Evolutionary conservation across 2,329 filamentous ascomycete species (phyloP).

Genomic region (Clonostachys solani): DNA sequence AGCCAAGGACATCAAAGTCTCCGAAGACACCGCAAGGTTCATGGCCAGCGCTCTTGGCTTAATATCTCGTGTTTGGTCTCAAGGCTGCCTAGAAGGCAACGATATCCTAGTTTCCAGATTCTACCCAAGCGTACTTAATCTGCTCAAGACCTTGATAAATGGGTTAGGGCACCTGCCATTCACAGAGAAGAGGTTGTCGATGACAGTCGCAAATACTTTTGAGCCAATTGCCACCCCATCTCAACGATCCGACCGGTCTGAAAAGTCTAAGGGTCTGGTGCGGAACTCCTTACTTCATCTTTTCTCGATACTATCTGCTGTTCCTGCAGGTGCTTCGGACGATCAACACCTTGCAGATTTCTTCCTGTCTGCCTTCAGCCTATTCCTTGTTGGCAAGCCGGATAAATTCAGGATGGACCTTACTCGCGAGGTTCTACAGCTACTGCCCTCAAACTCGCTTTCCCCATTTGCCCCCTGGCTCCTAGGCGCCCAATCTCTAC

Average conservation of each 20-base stretch:
- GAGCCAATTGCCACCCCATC: constrained; percentile 64
- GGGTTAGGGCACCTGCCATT: constrained; percentile 57
- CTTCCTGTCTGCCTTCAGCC: constrained; percentile 47
- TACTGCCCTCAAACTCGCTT: constrained; percentile 37
- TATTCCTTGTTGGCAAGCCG: constrained; percentile 51
- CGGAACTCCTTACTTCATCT: constrained; percentile 64
- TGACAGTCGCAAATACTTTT: constrained; percentile 50
- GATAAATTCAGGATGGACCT: constrained; percentile 38
- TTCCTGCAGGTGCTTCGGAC: constrained; percentile 42
- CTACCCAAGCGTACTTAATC: constrained; percentile 47
- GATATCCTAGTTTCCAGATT: constrained; percentile 41
- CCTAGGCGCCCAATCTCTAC: constrained; percentile 41
- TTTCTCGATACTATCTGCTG: constrained; percentile 53
- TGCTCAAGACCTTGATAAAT: constrained; percentile 42
- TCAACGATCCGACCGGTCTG: constrained; percentile 47
- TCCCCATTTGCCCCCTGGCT: constrained; percentile 47
- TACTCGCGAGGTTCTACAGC: constrained; percentile 45
- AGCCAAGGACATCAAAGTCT: constrained; percentile 85
- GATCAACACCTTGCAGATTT: constrained; percentile 39
- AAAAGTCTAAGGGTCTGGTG: constrained; percentile 43
- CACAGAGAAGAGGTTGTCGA: constrained; percentile 54
- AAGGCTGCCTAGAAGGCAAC: constrained; percentile 32
- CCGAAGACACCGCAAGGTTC: constrained; percentile 76
- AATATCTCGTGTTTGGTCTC: constrained; percentile 63
- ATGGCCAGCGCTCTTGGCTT: constrained; percentile 68